phyloP scores from a whole-genome alignment of 192 early-diverging fungal genomes.

The Bifiguratus adelaidae region DNA sequence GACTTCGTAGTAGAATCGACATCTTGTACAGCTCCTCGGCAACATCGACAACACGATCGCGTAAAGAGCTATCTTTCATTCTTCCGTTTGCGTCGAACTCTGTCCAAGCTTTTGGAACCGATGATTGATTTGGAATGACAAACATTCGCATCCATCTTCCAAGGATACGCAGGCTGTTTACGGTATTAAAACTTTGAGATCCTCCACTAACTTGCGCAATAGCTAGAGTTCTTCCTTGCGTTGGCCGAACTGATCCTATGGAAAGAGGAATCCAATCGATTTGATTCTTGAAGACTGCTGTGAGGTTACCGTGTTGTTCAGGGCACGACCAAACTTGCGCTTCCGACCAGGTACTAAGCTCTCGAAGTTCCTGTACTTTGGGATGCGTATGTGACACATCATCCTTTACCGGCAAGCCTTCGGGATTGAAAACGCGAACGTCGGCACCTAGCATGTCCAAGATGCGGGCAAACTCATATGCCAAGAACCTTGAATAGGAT shows the following conservation, averaged over 20 bases:
- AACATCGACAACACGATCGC: constrained; percentile 39
- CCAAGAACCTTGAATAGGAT: constrained; percentile 37
- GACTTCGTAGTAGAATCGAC: constrained; percentile 20
- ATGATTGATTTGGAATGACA: constrained; percentile 38
- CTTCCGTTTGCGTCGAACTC: constrained; percentile 34
- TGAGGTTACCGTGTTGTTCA: constrained; percentile 40
- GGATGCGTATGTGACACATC: constrained; percentile 30
- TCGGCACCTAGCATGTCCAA: constrained; percentile 36
- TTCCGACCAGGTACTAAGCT: constrained; percentile 36
- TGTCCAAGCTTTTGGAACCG: constrained; percentile 43
- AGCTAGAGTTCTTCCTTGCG: constrained; percentile 26
- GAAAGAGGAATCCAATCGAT: constrained; percentile 38
- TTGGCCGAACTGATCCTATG: constrained; percentile 28
- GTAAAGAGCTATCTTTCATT: constrained; percentile 23
- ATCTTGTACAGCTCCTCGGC: constrained; percentile 38
- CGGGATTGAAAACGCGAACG: constrained; percentile 33
- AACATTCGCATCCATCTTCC: constrained; percentile 48
- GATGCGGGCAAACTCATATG: constrained; percentile 35
- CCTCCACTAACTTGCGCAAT: constrained; percentile 36
- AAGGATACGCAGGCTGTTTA: constrained; percentile 33
- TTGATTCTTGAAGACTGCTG: constrained; percentile 40
- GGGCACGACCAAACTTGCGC: constrained; percentile 41
- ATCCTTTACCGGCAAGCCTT: constrained; percentile 37
- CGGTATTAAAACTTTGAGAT: constrained; percentile 38
- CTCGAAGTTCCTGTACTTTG: constrained; percentile 34